phyloP scores from a whole-genome alignment of 2,329 filamentous ascomycete genomes.

The Blastomyces emzantsi region DNA sequence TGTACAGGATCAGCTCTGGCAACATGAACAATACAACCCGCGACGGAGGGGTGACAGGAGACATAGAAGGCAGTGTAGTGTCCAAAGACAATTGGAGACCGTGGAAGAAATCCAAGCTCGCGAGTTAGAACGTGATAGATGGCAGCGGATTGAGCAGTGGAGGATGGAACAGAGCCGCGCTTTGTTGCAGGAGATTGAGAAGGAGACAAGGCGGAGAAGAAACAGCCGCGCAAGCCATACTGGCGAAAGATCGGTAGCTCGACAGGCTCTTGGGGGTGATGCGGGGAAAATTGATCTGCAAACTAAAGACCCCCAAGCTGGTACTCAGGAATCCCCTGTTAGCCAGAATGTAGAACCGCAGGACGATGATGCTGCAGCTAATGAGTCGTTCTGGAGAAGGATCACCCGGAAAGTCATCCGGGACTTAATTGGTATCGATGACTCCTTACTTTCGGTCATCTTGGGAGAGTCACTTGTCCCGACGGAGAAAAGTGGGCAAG shows the following conservation, averaged over 20 bases:
- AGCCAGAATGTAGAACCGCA: conserved; percentile 40
- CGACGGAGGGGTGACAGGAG: conserved; percentile 46
- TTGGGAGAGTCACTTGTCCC: conserved; percentile 67
- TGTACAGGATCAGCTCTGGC: conserved; percentile 77
- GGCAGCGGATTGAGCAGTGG: conserved; percentile 83
- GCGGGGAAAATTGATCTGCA: not conserved
- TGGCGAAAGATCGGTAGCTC: conserved; percentile 18
- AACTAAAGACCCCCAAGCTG: conserved; percentile 9
- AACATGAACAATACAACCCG: conserved; percentile 79
- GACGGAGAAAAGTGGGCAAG: conserved; percentile 14
- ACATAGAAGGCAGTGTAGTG: conserved; percentile 46
- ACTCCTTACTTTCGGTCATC: conserved; percentile 71
- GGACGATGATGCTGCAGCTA: conserved; percentile 44
- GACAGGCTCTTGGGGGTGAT: conserved; percentile 14
- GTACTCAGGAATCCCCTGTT: not conserved
- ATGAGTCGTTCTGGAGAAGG: conserved; percentile 66
- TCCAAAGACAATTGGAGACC: conserved; percentile 49
- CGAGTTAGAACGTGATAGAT: conserved; percentile 61
- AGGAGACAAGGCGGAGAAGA: conserved; percentile 57
- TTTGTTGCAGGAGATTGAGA: conserved; percentile 79
- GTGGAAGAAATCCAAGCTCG: conserved; percentile 49
- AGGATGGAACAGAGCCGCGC: conserved; percentile 80
- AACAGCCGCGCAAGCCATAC: conserved; percentile 18
- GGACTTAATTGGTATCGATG: conserved; percentile 85
- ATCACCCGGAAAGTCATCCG: conserved; percentile 79